phyloP scores from a whole-genome alignment of 306 rosid genomes.

The Cicer chorassanicum region DNA sequence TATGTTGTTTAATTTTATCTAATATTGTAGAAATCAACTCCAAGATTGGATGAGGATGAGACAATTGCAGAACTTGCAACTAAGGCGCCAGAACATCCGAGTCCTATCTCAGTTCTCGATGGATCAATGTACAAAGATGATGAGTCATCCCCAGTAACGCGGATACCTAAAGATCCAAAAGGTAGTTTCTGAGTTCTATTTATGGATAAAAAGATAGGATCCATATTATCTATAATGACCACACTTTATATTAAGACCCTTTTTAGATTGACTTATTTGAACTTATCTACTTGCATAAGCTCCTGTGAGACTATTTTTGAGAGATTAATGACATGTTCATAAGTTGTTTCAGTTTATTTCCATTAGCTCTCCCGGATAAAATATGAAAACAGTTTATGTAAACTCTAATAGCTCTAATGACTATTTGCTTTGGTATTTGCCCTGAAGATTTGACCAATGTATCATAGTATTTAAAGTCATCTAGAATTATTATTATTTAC shows the following conservation, averaged over 20 bases:
- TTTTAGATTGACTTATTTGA: too few species aligned
- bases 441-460: not conserved
- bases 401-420: too few species aligned
- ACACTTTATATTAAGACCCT: not conserved
- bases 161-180: constrained; percentile 53
- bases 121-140: constrained; percentile 66
- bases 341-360: too few species aligned
- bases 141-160: constrained; percentile 62
- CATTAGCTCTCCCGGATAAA: too few species aligned
- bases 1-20: constrained; percentile 21
- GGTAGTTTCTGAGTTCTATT: constrained; percentile 55
- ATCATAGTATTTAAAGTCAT: constrained; percentile 15
- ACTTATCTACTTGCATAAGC: too few species aligned
- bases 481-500: constrained; percentile 14
- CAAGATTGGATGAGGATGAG: constrained; percentile 60
- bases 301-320: too few species aligned
- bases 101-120: constrained; percentile 89
- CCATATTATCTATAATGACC: constrained; percentile 1
- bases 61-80: constrained; percentile 60
- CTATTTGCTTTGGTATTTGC: not conserved
- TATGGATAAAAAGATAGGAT: constrained; percentile 13
- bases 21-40: constrained; percentile 60
- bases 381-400: too few species aligned
- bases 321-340: too few species aligned
- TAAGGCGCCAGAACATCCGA: constrained; percentile 66